phyloP scores from a whole-genome alignment of 2,329 filamentous ascomycete species.

The Trichoderma simmonsii region DNA sequence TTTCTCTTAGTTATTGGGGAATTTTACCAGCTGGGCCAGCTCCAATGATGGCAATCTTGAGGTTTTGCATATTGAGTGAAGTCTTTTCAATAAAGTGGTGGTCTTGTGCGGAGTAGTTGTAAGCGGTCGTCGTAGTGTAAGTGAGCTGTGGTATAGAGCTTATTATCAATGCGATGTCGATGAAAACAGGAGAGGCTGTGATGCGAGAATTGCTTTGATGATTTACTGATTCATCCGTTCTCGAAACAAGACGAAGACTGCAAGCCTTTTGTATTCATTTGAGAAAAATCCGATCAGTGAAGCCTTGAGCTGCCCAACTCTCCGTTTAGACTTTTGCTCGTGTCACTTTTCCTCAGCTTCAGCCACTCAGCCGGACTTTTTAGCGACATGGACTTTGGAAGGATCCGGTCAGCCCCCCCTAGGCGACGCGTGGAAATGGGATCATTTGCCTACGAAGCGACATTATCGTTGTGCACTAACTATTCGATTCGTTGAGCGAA shows the following conservation, averaged over 20 bases:
- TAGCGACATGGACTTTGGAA: background rate
- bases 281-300: background rate
- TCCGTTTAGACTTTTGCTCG: background rate
- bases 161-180: background rate
- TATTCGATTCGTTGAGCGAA: background rate
- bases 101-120: background rate
- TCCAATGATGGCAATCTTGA: constrained; percentile 14
- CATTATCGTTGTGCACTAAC: background rate
- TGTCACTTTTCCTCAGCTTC: background rate
- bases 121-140: background rate
- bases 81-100: background rate
- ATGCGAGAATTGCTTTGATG: background rate
- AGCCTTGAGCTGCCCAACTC: background rate
- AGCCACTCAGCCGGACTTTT: constrained; percentile 13
- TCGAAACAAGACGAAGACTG: background rate
- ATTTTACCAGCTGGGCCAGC: constrained; percentile 14
- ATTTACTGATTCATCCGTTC: background rate
- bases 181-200: background rate
- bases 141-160: background rate
- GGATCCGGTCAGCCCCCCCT: background rate
- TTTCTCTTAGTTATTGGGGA: background rate
- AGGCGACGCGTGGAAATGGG: background rate
- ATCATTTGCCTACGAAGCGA: background rate
- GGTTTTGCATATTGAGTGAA: background rate
- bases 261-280: background rate